These are phyloP conservation scores for Euphrasia arctica DNA, from an alignment of 305 asterid species.

Conservation along the genomic window DNA sequence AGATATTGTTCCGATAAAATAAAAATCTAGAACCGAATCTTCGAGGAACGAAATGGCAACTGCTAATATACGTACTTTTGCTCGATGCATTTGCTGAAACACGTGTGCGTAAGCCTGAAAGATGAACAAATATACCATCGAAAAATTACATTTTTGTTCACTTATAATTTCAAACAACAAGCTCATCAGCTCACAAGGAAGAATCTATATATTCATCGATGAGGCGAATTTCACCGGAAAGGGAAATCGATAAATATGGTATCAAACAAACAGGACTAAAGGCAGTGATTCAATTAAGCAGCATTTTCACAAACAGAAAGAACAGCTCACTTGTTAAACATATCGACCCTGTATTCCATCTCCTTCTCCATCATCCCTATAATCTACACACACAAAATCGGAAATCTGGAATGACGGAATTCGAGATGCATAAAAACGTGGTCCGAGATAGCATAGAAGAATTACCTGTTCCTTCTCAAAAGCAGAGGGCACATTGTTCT, in stretches of 20 bases:
- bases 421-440: neutral
- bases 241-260: neutral
- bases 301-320: slow-evolving; percentile 21
- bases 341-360: slow-evolving; percentile 86
- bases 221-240: neutral
- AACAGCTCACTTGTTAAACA: slow-evolving; percentile 75
- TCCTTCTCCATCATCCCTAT: slow-evolving; percentile 84
- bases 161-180: neutral
- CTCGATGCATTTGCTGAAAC: slow-evolving; percentile 81
- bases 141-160: neutral
- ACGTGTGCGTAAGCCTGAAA: slow-evolving; percentile 84
- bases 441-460: neutral
- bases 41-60: slow-evolving; percentile 9
- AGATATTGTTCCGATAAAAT: neutral
- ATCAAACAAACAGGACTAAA: neutral
- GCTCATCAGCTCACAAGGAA: neutral
- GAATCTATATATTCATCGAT: neutral
- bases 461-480: slow-evolving; percentile 6
- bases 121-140: slow-evolving; percentile 25
- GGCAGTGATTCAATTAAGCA: neutral
- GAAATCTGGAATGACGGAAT: neutral
- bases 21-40: neutral
- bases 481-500: neutral
- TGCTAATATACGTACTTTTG: slow-evolving; percentile 46
- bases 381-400: slow-evolving; percentile 31